These are phyloP conservation scores for Ogataea philodendri DNA, from an alignment of 805 yeast species.

Conservation along the genomic window DNA sequence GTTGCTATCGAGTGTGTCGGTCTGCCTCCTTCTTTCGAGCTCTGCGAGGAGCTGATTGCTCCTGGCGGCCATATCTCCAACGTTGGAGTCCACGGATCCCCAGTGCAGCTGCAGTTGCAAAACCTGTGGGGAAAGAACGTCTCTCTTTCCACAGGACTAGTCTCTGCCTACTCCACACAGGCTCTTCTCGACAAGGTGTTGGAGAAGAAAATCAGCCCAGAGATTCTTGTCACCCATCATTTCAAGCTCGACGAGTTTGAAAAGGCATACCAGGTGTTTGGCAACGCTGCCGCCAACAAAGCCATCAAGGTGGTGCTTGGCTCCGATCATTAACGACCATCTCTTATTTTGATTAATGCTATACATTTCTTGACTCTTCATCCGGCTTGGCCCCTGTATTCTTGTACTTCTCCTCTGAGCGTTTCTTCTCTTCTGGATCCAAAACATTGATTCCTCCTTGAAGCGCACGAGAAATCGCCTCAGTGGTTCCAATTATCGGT, in stretches of 20 bases:
- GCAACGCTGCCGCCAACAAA: constrained; percentile 50
- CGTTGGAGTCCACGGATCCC: constrained; percentile 53
- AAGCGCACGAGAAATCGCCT: constrained; percentile 77
- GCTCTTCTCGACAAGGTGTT: constrained; percentile 38
- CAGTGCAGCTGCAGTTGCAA: constrained; percentile 42
- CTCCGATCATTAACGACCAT: constrained; percentile 12
- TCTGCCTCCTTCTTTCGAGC: constrained; percentile 56
- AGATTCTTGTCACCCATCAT: constrained; percentile 56
- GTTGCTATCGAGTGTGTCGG: constrained; percentile 68
- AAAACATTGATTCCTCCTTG: constrained; percentile 82
- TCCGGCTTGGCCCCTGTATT: constrained; percentile 3
- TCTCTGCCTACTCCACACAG: constrained; percentile 44
- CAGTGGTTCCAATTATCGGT: constrained; percentile 91
- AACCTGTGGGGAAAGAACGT: constrained; percentile 47
- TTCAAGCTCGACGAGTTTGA: constrained; percentile 54
- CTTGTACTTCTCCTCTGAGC: constrained; percentile 67
- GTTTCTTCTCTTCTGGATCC: constrained; percentile 60
- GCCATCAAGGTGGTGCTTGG: constrained; percentile 49
- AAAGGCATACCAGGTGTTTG: constrained; percentile 59
- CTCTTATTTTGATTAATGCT: neutral
- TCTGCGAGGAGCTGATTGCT: constrained; percentile 52
- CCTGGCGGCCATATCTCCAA: constrained; percentile 66
- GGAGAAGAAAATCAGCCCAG: constrained; percentile 43
- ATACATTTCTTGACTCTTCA: neutral
- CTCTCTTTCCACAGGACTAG: constrained; percentile 47